A percentile compares a stretch with the other conserved stretches of the same genome.
These are phyloP conservation scores for Cladorrhinum sp. DNA, from an alignment of 2,329 filamentous ascomycete genomes.

Conservation along the genomic window DNA sequence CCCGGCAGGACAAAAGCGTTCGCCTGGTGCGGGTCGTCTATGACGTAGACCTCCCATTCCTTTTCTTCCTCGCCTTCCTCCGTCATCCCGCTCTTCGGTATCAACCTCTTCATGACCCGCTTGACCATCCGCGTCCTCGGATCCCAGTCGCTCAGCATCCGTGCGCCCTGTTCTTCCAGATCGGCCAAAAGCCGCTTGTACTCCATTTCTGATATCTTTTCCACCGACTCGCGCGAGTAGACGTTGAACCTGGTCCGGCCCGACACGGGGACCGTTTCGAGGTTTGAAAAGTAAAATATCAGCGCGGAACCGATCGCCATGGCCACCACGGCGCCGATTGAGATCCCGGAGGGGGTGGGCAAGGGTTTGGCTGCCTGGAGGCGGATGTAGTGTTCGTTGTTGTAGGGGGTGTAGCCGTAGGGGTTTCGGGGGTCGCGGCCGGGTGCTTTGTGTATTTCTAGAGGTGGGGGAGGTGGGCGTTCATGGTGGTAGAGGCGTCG, in stretches of 20 bases:
- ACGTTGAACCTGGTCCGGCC: conserved; percentile 73
- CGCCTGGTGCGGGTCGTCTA: conserved; percentile 55
- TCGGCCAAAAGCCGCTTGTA: conserved; percentile 56
- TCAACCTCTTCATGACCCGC: conserved; percentile 62
- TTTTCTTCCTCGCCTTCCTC: too few relatives aligned
- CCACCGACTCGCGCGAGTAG: conserved; percentile 54
- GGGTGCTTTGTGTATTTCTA: not conserved
- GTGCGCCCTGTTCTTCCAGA: conserved; percentile 48
- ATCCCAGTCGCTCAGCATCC: conserved; percentile 59
- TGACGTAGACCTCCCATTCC: conserved; percentile 71
- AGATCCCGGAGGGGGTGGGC: conserved; percentile 35
- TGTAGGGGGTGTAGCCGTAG: not conserved
- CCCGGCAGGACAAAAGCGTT: conserved; percentile 79
- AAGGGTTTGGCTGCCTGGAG: conserved; percentile 38
- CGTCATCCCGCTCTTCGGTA: conserved; percentile 62
- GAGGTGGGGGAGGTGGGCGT: not conserved
- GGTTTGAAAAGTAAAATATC: conserved; percentile 63
- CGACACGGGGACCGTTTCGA: conserved; percentile 70
- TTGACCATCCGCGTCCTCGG: conserved; percentile 51
- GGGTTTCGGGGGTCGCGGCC: not conserved
- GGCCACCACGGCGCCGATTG: conserved; percentile 40
- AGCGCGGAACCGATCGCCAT: conserved; percentile 44
- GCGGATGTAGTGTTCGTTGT: conserved; percentile 16
- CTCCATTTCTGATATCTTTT: conserved; percentile 49
- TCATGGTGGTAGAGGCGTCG: not conserved